Evolutionary conservation across 345 rosid species (phyloP), one percentile per base, ranked within the genome.

Genomic region (Pistacia integerrima): DNA sequence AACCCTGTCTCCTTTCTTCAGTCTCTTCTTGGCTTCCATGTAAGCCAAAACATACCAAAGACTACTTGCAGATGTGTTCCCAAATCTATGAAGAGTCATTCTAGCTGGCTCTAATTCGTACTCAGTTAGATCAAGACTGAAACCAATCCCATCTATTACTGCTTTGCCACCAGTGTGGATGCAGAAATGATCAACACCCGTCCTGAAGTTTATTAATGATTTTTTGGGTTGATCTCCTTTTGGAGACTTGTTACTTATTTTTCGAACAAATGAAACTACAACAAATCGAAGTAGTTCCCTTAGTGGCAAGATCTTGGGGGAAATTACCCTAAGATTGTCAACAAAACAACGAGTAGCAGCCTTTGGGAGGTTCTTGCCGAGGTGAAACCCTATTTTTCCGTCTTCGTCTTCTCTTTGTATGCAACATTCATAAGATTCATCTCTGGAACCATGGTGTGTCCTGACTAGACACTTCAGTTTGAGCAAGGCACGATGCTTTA

Each of bases 141-240:
- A 63, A 0, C 90, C 92, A 1, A 96, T 92, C 36, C 93, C 99
- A 20, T 96, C 95, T 4, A 96, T 96, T 82, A 93, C 98, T 0
- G 99, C 97, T 75, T 93, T 96, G 7, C 98, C 98, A 11, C 98
- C 98, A 0, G 98, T 92, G 78, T 96, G 99, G 36, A 96, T 76
- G 78, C 97, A 92, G 69, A 96, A 96, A 71, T 96, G 99, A 22
- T 96, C 95, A 0, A 96, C 90, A 3, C 98, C 99, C 0, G 90
- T 88, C 70, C 85, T 88, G 82, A 96, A 88, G 78, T 95, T 90
- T 9, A 95, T 74, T 62, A 74, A 89, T 0, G 97, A 84, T 54
- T 87, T 86, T 0, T 76, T 61, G 46, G 46, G 46, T 51, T 74
- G 57, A 54, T 54, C 77, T 28, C 87, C 82, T 44, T 83, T 77